Percentiles rank a stretch among this genome's conserved stretches.
Evolutionary conservation across 495 filamentous ascomycete genomes (phyloP).

Genomic region (Baudoinia panamericana): DNA sequence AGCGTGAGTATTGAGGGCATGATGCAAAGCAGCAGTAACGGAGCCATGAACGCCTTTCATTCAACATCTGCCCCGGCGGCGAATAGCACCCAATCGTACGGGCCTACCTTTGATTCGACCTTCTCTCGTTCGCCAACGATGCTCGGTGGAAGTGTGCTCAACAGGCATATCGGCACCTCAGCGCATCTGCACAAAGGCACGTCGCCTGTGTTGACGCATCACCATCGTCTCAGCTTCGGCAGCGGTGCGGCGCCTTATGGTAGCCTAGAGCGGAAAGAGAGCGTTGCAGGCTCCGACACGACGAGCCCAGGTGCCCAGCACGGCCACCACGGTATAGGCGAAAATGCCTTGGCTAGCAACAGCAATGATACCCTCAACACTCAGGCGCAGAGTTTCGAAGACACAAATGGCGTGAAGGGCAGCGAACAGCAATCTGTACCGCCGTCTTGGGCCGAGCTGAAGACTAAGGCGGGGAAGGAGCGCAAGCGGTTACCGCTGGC

Average conservation of each 20-base stretch:
- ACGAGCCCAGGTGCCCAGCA: constrained; percentile 8
- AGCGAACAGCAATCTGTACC: constrained; percentile 23
- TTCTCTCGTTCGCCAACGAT: neutral
- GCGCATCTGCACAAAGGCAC: constrained; percentile 6
- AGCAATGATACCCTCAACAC: constrained; percentile 12
- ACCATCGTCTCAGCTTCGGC: constrained; percentile 16
- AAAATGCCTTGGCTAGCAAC: constrained; percentile 7
- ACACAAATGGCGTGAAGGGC: constrained; percentile 33
- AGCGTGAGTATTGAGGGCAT: constrained; percentile 15
- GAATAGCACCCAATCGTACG: constrained; percentile 1
- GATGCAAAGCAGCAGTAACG: constrained; percentile 10
- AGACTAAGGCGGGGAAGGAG: constrained; percentile 96
- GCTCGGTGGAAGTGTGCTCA: neutral
- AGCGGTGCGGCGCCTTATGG: constrained; percentile 13
- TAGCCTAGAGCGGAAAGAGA: constrained; percentile 5
- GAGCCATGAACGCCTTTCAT: too few species aligned
- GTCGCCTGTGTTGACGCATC: constrained; percentile 10
- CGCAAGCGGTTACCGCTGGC: constrained; percentile 85
- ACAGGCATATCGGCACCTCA: constrained; percentile 2
- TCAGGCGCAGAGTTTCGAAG: neutral
- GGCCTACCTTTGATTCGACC: constrained; percentile 6
- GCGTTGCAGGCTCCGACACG: constrained; percentile 15
- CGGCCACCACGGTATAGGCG: constrained; percentile 9
- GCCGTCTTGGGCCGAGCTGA: constrained; percentile 87
- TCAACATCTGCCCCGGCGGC: neutral